A percentile compares a stretch with the other conserved stretches of the same genome.
These are phyloP conservation scores for Fragaria vesca DNA, from an alignment of 306 rosid species.

Conservation along the genomic window DNA sequence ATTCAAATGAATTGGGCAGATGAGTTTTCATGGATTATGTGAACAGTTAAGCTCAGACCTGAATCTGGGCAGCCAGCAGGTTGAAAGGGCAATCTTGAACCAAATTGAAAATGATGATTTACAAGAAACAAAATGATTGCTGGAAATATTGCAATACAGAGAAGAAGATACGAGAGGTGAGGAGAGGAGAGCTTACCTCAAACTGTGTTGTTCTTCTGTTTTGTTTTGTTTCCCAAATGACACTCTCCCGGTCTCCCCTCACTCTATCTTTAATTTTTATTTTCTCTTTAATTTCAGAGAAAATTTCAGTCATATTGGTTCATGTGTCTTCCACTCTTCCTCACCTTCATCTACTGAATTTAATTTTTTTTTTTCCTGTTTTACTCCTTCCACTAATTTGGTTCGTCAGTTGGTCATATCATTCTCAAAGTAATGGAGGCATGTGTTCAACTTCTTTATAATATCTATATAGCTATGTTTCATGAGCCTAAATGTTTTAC, in stretches of 20 bases:
- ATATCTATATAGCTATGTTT: too few species aligned
- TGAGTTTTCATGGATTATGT: slow-evolving; percentile 1
- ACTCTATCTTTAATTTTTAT: slow-evolving; percentile 10
- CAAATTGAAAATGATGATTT: not conserved
- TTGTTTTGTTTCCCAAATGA: slow-evolving; percentile 10
- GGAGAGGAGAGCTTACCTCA: slow-evolving; percentile 9
- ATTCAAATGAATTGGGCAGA: not conserved
- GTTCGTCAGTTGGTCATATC: not conserved
- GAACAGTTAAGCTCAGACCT: slow-evolving; percentile 8
- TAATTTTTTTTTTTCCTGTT: not conserved
- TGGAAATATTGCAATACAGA: not conserved
- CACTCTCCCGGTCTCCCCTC: not conserved
- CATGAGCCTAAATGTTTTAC: not conserved
- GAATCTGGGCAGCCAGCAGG: slow-evolving; percentile 8
- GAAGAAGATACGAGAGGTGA: slow-evolving; percentile 13
- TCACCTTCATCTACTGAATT: not conserved
- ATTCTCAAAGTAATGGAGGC: not conserved
- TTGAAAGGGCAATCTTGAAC: not conserved
- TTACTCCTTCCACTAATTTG: not conserved
- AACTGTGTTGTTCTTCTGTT: slow-evolving; percentile 2
- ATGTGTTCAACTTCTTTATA: too few species aligned
- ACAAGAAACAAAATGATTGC: not conserved
- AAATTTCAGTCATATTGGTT: not conserved
- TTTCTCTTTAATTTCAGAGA: not conserved
- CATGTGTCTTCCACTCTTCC: slow-evolving; percentile 11